Conservation (phyloP, 1,284 basidiomycete genomes). For the Rhizopogon parksii region DNA sequence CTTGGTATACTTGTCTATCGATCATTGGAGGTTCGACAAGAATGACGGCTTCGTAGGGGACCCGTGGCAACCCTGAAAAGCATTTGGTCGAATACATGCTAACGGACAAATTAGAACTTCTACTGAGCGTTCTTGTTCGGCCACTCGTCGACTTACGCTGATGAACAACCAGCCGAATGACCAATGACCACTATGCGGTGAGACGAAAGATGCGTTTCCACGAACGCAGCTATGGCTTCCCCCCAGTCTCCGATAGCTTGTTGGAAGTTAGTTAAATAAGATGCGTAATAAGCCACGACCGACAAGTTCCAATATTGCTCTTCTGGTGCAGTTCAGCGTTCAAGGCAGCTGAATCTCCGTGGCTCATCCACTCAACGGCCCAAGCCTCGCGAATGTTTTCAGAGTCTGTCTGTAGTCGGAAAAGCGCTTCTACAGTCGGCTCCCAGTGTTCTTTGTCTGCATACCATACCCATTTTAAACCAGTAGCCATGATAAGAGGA, state of each 20-base stretch:
- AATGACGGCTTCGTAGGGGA: conserved; percentile 5
- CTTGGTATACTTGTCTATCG: conserved; percentile 3
- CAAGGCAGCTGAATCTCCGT: conserved; percentile 21
- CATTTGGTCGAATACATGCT: conserved; percentile 6
- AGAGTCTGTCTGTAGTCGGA: conserved; percentile 8
- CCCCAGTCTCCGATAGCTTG: conserved; percentile 16
- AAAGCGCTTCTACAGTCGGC: conserved; percentile 17
- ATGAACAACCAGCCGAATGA: conserved; percentile 20
- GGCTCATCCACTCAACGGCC: conserved; percentile 26
- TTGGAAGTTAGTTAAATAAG: not conserved
- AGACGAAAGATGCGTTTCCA: conserved; percentile 9
- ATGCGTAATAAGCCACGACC: not conserved
- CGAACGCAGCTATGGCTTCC: conserved; percentile 12
- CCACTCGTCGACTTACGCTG: conserved; percentile 13
- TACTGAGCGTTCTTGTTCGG: not conserved
- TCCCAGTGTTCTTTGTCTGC: conserved; percentile 27
- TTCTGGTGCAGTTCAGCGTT: conserved; percentile 15
- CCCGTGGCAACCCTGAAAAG: not conserved
- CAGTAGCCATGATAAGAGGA: not conserved
- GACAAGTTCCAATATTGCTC: conserved; percentile 12
- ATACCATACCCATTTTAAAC: not conserved
- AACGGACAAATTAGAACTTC: not conserved
- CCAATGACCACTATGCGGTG: conserved; percentile 20
- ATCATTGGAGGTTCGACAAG: conserved; percentile 7
- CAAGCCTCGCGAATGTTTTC: conserved; percentile 25